Percentiles rank a stretch among this genome's conserved stretches.
phyloP scores from a whole-genome alignment of 768 basidiomycete species.

The Boletus speciosus region DNA sequence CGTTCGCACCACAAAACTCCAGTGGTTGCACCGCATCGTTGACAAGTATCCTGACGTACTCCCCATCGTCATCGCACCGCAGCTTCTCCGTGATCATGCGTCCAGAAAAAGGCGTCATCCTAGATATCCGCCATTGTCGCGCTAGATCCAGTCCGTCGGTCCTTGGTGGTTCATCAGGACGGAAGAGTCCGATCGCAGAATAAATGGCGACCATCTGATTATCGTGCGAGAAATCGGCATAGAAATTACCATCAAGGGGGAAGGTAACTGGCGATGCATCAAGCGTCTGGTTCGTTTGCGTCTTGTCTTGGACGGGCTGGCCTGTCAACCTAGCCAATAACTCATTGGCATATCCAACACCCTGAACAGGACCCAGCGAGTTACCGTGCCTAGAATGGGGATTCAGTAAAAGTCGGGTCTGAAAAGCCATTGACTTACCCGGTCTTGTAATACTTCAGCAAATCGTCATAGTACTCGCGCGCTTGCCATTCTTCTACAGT shows the following conservation, averaged over 20 bases:
- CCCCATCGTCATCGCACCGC: conserved; percentile 36
- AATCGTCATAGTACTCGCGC: conserved; percentile 68
- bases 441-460: conserved; percentile 76
- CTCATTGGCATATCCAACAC: conserved; percentile 87
- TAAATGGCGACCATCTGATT: conserved; percentile 82
- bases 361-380: conserved; percentile 68
- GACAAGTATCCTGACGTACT: conserved; percentile 72
- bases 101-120: conserved; percentile 71
- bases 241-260: conserved; percentile 63
- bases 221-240: conserved; percentile 85
- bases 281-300: conserved; percentile 78
- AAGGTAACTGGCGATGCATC: conserved; percentile 64
- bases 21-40: conserved; percentile 69
- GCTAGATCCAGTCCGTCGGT: conserved; percentile 17
- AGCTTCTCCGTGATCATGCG: conserved; percentile 74
- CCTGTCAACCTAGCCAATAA: conserved; percentile 77
- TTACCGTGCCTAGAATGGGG: conserved; percentile 56
- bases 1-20: conserved; percentile 52
- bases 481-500: conserved; percentile 54
- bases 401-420: not conserved
- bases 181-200: conserved; percentile 55
- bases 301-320: conserved; percentile 59
- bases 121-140: conserved; percentile 52
- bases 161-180: conserved; percentile 25
- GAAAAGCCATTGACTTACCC: conserved; percentile 43